Conservation (phyloP, 176 grass and related monocot species). For the Zoysia pacifica region DNA sequence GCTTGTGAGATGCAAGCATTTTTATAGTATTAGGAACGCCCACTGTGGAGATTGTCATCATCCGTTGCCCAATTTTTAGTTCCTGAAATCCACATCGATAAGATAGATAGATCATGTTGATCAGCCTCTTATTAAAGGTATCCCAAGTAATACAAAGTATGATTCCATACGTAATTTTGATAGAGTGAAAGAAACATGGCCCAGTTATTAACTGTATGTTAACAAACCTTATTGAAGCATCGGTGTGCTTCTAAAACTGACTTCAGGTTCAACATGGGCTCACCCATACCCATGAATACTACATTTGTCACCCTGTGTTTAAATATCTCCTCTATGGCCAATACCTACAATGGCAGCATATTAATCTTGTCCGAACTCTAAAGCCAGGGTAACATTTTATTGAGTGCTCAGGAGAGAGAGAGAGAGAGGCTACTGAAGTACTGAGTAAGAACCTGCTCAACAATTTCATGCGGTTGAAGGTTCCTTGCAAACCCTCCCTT, state of each 20-base stretch:
- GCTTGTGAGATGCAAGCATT: slow-evolving; percentile 83
- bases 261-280: slow-evolving; percentile 94
- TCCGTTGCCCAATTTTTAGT: slow-evolving; percentile 94
- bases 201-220: not conserved
- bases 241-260: slow-evolving; percentile 83
- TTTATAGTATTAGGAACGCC: slow-evolving; percentile 95
- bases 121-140: not conserved
- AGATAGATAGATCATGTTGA: not conserved
- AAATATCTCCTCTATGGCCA: slow-evolving; percentile 84
- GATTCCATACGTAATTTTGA: not conserved
- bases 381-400: not conserved
- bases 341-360: slow-evolving; percentile 49
- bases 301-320: slow-evolving; percentile 93
- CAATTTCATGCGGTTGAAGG: slow-evolving; percentile 76
- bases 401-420: not conserved
- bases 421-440: not conserved
- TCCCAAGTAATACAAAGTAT: not conserved
- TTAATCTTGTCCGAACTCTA: not conserved
- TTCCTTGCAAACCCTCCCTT: slow-evolving; percentile 96
- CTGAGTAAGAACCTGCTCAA: slow-evolving; percentile 65
- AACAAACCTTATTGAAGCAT: slow-evolving; percentile 81
- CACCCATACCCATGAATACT: slow-evolving; percentile 99
- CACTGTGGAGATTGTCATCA: slow-evolving; percentile 98
- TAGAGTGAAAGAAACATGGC: not conserved
- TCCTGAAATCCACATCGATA: slow-evolving; percentile 40